These are phyloP conservation scores for Myxozyma nipponensis DNA, from an alignment of 805 yeast genomes.

Conservation along the genomic window DNA sequence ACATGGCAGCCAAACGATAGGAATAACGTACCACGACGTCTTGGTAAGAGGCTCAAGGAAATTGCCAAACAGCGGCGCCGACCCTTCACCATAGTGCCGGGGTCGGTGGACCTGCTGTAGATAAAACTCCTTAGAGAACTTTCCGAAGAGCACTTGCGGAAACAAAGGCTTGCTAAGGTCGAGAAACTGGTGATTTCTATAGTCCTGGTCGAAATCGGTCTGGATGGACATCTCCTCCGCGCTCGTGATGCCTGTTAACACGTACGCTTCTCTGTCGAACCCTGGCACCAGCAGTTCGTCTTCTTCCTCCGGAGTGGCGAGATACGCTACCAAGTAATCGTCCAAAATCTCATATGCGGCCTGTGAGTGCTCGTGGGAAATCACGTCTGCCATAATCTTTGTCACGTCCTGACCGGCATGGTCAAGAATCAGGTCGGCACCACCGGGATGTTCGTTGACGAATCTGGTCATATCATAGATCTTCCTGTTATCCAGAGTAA, in stretches of 20 bases:
- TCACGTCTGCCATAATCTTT: constrained; percentile 67
- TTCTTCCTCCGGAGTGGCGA: constrained; percentile 79
- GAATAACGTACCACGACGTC: constrained; percentile 95
- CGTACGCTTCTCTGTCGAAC: constrained; percentile 34
- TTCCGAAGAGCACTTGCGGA: constrained; percentile 69
- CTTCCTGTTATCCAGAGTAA: constrained; percentile 67
- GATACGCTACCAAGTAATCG: constrained; percentile 75
- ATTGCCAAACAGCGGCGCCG: constrained; percentile 94
- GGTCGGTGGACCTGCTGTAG: constrained; percentile 97
- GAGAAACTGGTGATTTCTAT: constrained; percentile 72
- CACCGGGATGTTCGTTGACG: constrained; percentile 70
- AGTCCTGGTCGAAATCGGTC: constrained; percentile 74
- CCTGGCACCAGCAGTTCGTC: constrained; percentile 56
- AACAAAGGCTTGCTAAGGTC: constrained; percentile 81
- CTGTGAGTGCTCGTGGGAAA: constrained; percentile 75
- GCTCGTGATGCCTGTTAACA: constrained; percentile 53
- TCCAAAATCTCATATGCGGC: constrained; percentile 81
- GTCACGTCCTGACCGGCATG: constrained; percentile 47
- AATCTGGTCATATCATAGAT: constrained; percentile 79
- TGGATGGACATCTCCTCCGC: constrained; percentile 68
- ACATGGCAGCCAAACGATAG: constrained; percentile 80
- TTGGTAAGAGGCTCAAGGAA: constrained; percentile 85
- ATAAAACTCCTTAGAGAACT: constrained; percentile 82
- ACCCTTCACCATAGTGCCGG: constrained; percentile 94
- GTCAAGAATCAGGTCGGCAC: constrained; percentile 50